Evolutionary conservation across 208 protist genomes (phyloP), one percentile per base, ranked within the genome.

Genomic region (Crithidia fasciculata): DNA sequence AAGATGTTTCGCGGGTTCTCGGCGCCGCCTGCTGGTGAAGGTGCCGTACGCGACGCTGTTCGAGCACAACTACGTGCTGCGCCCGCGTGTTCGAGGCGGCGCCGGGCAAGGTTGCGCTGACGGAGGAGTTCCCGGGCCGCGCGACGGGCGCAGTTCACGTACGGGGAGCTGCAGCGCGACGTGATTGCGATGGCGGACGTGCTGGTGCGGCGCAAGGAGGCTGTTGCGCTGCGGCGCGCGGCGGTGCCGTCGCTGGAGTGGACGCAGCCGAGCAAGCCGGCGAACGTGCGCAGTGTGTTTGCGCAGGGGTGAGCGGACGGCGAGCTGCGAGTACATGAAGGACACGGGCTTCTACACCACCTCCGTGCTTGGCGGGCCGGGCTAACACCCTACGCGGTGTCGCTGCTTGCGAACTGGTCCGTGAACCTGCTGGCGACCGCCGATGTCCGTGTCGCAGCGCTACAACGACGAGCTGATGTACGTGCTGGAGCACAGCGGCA

Each of bases 401-500:
- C 88, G 36, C 81, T 96, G 43, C 79, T 96, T 12, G 87, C 89
- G 41, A 67, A 55, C 28, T 96, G 91, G 89, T 79, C 91, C 10
- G 45, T 92, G 45, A 94, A 94, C 63, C 87, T 89, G 71, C 83
- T 96, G 74, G 81, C 80, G 45, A 88, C 84, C 84, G 40, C 91
- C 91, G 19, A 84, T 96, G 72, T 91, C 87, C n/a, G 78, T 83
- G 15, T 74, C 81, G 45, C 86, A 92, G 76, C 83, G 81, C 16
- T 94, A 89, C 81, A 72, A 86, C 19, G 76, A 79, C 52, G 91
- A 96, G 69, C 81, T 96, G 18, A 91, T 85, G 68, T 93, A 96
- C 73, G 84, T 94, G 53, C 84, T 94, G 55, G 87, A 92, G 47
- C 89, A 96, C 79, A 94, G 89, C 66, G 85, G 78, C 19, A 72